Evolutionary conservation across 106 monocot genomes (phyloP), one percentile per base, ranked within the genome.

Genomic region (Dendrobium nobile): DNA sequence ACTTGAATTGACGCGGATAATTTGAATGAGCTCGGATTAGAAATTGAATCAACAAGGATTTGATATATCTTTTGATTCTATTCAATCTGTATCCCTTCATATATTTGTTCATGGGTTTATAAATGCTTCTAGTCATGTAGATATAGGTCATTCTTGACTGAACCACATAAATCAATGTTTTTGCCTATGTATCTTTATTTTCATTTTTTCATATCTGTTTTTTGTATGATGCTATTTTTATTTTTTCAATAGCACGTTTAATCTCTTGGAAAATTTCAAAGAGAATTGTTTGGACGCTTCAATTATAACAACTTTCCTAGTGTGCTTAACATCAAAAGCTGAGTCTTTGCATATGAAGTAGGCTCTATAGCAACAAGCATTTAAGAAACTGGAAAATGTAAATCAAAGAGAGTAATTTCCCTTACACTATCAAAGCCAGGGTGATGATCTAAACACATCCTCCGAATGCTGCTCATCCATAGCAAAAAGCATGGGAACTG

Each of bases 401-500:
- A 44, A 74, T 41, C 16, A 41, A 74, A 40, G 17, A 74, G 43
- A 74, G 19, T 22, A 1, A 2, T 37, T 37, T 54, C n/a, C 61
- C 94, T 87, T 89, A 95, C 99, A 79, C 9, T 85, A 68, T 95
- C 99, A 82, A 99, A 89, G 43, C 99, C 99, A 78, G 88, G 84
- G 77, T 99, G 93, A 81, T 89, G 82, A 59, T 85, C 84, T 88
- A 99, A 84, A 77, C 88, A 99, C 99, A 99, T 99, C 64, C 87
- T 93, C 58, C 99, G 85, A 75, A 99, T 94, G 67, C 85, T 95
- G 64, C 84, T 86, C 92, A 99, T 95, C 88, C 91, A 93, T 70
- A 93, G 77, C 24, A 99, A 80, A 87, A 99, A 99, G 79, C 88
- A 90, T 40, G 99, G 95, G 54, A 95, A 83, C 99, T 99, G 91